These are phyloP conservation scores for Tetrapisispora pingtungensis DNA, from an alignment of 805 yeast genomes.

Conservation along the genomic window DNA sequence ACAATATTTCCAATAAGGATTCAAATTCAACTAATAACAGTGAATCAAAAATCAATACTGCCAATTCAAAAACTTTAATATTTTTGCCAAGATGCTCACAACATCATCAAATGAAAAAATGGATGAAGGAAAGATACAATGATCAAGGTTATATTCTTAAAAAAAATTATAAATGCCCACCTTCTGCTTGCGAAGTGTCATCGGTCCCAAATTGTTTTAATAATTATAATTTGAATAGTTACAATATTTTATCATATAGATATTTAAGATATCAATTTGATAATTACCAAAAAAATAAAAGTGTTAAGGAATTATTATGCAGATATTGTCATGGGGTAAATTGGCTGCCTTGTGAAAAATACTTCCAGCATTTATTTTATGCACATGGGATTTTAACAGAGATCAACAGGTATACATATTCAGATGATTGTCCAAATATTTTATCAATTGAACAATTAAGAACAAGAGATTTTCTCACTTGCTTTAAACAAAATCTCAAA, in stretches of 20 bases:
- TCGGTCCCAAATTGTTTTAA: neutral
- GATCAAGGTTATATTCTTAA: conserved; percentile 9
- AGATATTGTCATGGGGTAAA: conserved; percentile 17
- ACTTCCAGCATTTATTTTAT: conserved; percentile 14
- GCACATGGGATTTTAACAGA: conserved; percentile 18
- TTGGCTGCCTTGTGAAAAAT: conserved; percentile 10
- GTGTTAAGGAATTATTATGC: conserved; percentile 11
- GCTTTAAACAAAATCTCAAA: conserved; percentile 4
- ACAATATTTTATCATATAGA: conserved; percentile 6
- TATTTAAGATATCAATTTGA: conserved; percentile 6
- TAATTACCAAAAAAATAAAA: neutral
- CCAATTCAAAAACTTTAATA: neutral
- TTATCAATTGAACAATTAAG: conserved; percentile 1
- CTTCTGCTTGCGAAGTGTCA: conserved; percentile 4
- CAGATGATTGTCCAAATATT: neutral
- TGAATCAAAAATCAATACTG: neutral
- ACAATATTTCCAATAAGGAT: neutral
- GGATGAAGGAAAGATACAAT: conserved; percentile 7
- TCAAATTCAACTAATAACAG: neutral
- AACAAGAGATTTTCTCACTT: conserved; percentile 1
- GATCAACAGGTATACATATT: conserved; percentile 1
- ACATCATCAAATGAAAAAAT: conserved; percentile 13
- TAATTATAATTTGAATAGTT: neutral
- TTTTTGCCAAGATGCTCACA: conserved; percentile 14
- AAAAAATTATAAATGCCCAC: conserved; percentile 13